Evolutionary conservation across 2,329 filamentous ascomycete species (phyloP), one percentile per base, ranked within the genome.

Genomic region (Fusarium sp.): DNA sequence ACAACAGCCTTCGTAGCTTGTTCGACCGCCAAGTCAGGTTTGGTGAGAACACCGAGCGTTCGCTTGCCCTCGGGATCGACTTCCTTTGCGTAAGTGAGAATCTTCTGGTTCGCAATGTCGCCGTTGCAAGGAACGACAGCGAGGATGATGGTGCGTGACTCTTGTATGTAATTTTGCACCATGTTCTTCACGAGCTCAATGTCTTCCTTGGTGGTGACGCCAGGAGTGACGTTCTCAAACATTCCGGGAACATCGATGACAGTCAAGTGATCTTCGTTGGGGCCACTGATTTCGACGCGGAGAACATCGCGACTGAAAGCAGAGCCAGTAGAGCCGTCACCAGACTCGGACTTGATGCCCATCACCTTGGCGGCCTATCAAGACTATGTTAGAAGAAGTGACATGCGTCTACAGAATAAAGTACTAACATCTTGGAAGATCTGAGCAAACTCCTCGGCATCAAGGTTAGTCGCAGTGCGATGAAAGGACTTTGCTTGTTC

Each of bases 171-270:
- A 0, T 70, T 73, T 38, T 82, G 81, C 0, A 88, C 87, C 84
- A 89, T 87, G 17, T 81, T 80, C 24, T 82, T 82, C 2, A 89
- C 85, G 4, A 88, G 78, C 0, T 65, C 50, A 11, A 85, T 87
- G 65, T 89, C 87, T 0, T 57, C 63, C 5, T 86, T 82, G 0
- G 85, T 86, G 0, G 86, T 88, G 3, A 83, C 26, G 0, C 85
- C 85, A 53, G 70, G 65, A 0, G 76, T 78, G 1, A 41, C 60
- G 24, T 75, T 73, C 59, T 81, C 69, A 24, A 89, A 88, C n/a
- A 89, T 86, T 0, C 87, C 88, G 0, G 87, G 87, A 0, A 89
- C 86, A 24, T 89, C 87, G 10, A 89, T 89, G 12, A 89, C 81
- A 0, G 87, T 89, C 12, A 89, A 80, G 22, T 88, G 84, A 6